Conservation (phyloP, 257 asterid species). For the Plectranthus barbatus region DNA sequence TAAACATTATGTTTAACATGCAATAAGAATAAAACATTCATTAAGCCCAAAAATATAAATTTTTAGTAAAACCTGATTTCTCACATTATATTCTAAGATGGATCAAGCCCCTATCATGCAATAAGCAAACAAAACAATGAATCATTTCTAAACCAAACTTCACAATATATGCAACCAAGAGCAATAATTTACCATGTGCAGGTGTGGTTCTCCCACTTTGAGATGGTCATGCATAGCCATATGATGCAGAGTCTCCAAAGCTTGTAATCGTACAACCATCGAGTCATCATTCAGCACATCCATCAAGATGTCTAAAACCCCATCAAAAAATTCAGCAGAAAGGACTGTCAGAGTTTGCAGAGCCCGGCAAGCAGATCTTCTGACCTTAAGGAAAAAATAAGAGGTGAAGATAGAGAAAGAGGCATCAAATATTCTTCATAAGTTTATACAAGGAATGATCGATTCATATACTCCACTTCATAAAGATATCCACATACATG, state of each 20-base stretch:
- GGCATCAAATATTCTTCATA: conserved; percentile 16
- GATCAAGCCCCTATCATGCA: background rate
- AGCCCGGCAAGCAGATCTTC: conserved; percentile 84
- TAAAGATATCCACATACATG: background rate
- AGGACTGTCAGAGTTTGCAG: conserved; percentile 43
- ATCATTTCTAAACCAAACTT: background rate
- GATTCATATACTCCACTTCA: background rate
- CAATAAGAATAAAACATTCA: background rate
- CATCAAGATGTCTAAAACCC: conserved; percentile 50
- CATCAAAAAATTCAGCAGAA: conserved; percentile 58
- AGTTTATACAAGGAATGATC: background rate
- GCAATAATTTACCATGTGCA: conserved; percentile 54
- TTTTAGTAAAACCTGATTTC: background rate
- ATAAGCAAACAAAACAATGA: background rate
- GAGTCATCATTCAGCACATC: conserved; percentile 77
- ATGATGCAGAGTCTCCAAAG: conserved; percentile 62
- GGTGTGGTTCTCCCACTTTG: conserved; percentile 52
- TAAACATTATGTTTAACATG: too few species aligned
- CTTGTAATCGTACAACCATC: conserved; percentile 56
- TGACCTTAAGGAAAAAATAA: conserved; percentile 52
- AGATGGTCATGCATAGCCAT: conserved; percentile 41
- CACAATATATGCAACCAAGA: conserved; percentile 4
- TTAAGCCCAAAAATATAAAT: background rate
- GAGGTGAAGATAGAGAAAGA: conserved; percentile 12
- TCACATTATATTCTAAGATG: background rate